Conservation (phyloP, 2,329 filamentous ascomycete species). For the Claviceps cyperi region DNA sequence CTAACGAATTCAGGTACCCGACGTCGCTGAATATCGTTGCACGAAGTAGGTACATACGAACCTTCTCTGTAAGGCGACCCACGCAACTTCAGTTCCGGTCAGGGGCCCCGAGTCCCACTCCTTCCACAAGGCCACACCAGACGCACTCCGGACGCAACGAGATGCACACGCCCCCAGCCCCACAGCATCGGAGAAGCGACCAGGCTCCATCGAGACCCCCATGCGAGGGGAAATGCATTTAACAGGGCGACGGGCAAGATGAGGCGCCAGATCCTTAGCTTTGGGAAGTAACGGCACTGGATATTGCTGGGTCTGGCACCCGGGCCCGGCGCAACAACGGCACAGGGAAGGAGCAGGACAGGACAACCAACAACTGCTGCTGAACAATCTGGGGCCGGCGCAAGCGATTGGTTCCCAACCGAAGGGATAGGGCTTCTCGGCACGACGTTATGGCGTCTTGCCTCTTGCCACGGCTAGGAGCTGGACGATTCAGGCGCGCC, state of each 20-base stretch:
- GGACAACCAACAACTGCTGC: conserved; percentile 1
- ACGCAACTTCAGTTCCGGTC: background rate
- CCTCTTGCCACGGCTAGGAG: background rate
- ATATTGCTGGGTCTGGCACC: background rate
- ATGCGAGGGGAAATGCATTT: conserved; percentile 3
- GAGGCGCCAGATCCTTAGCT: background rate
- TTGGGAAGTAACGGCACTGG: background rate
- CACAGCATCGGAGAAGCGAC: conserved; percentile 4
- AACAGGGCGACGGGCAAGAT: background rate
- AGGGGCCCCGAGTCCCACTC: background rate
- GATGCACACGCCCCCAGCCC: conserved; percentile 2
- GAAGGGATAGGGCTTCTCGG: background rate
- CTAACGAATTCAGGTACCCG: background rate
- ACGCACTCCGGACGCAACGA: background rate
- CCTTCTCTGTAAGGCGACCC: background rate
- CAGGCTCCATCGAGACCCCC: background rate
- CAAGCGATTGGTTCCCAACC: background rate
- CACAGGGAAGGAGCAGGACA: background rate
- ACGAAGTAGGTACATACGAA: no score
- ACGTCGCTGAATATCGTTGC: no score
- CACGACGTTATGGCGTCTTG: background rate
- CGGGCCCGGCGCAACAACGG: background rate
- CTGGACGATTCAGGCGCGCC: background rate
- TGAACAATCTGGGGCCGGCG: background rate
- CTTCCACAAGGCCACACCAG: background rate